Evolutionary conservation across 2,329 filamentous ascomycete genomes (phyloP).

Genomic region (Cladosporium sp.): DNA sequence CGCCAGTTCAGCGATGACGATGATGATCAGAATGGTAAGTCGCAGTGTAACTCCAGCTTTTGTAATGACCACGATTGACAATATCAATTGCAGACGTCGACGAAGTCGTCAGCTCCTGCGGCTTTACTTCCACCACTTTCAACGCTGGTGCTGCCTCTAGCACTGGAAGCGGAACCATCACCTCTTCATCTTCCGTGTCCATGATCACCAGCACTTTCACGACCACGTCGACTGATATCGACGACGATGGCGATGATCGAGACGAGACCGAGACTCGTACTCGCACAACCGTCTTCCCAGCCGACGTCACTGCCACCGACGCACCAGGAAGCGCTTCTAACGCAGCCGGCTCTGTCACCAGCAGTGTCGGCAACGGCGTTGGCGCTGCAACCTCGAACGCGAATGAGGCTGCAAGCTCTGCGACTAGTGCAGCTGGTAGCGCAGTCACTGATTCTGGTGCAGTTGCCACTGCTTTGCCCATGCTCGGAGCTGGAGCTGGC

Average conservation of each 20-base stretch:
- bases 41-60: not conserved
- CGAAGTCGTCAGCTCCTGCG: constrained; percentile 30
- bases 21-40: constrained; percentile 21
- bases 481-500: constrained; percentile 9
- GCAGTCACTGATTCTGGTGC: not conserved
- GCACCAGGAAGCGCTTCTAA: not conserved
- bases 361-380: not conserved
- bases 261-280: not conserved
- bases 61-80: not conserved
- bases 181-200: not conserved
- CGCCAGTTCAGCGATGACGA: constrained; percentile 25
- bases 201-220: constrained; percentile 6
- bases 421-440: not conserved
- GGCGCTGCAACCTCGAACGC: not conserved
- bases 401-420: not conserved
- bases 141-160: constrained; percentile 17
- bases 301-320: not conserved
- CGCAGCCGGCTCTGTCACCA: not conserved
- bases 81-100: constrained; percentile 3
- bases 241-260: constrained; percentile 3
- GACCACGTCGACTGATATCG: constrained; percentile 8
- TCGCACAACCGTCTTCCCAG: constrained; percentile 6
- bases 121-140: constrained; percentile 26
- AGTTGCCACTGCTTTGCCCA: constrained; percentile 2
- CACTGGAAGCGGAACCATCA: not conserved